These are phyloP conservation scores for Panaeolus cyanescens DNA, from an alignment of 768 basidiomycete species.

Conservation along the genomic window DNA sequence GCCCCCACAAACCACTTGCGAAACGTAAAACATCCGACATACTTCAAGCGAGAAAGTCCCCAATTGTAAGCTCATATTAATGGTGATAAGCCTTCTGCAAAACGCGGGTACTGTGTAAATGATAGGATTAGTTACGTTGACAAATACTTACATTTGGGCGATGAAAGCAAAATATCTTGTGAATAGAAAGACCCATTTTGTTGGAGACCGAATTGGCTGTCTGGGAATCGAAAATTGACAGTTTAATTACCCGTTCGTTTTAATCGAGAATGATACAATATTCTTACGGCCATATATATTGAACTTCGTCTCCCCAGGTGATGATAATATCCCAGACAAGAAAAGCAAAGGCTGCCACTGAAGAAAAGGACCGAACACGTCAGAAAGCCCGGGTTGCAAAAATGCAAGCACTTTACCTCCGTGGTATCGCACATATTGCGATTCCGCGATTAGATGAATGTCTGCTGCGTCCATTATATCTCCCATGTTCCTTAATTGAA, in stretches of 20 bases:
- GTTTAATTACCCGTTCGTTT: not conserved
- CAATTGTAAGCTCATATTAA: constrained; percentile 10
- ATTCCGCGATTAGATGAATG: constrained; percentile 8
- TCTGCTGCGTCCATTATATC: constrained; percentile 4
- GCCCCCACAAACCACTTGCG: constrained; percentile 18
- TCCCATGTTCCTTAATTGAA: not conserved
- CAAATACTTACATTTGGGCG: constrained; percentile 16
- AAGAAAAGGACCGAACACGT: not conserved
- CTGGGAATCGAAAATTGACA: constrained; percentile 1
- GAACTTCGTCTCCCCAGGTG: constrained; percentile 18
- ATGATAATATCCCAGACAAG: constrained; percentile 20
- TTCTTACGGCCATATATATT: constrained; percentile 21
- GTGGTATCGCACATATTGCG: constrained; percentile 12
- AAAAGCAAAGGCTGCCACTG: constrained; percentile 20
- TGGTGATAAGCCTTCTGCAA: constrained; percentile 14
- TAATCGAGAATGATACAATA: not conserved
- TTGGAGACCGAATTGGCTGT: constrained; percentile 15
- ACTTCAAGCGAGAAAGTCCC: constrained; percentile 12
- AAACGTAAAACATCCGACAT: constrained; percentile 17
- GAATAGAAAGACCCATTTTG: constrained; percentile 23
- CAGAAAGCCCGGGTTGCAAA: not conserved
- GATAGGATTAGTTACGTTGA: constrained; percentile 3
- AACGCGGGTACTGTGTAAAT: not conserved
- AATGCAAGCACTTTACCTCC: constrained; percentile 10
- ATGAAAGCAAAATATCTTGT: constrained; percentile 21